phyloP scores from a whole-genome alignment of 257 asterid genomes.

The Verbena officinalis region DNA sequence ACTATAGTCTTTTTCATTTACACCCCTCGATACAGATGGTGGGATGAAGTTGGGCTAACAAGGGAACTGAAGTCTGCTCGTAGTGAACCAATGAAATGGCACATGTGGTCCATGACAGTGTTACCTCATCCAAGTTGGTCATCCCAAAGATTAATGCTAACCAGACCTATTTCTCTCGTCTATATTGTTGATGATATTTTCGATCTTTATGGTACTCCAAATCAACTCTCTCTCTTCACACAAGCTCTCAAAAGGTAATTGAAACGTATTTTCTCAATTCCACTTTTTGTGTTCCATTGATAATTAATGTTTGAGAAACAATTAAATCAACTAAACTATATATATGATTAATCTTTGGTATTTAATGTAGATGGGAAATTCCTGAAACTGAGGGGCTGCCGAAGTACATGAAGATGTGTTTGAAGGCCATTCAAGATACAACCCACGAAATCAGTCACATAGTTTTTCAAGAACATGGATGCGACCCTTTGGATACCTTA shows the following conservation, averaged over 20 bases:
- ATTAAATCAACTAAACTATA: no score
- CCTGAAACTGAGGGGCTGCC: not conserved
- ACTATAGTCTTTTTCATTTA: no score
- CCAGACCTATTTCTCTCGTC: constrained; percentile 19
- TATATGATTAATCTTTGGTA: no score
- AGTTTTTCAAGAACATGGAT: not conserved
- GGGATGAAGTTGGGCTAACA: constrained; percentile 34
- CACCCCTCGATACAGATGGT: no score
- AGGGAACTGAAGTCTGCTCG: constrained; percentile 28
- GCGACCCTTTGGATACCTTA: not conserved
- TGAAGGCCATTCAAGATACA: not conserved
- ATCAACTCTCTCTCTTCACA: constrained; percentile 22
- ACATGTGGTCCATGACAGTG: constrained; percentile 22
- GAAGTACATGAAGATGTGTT: constrained; percentile 6
- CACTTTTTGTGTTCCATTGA: no score
- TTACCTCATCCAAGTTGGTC: constrained; percentile 8
- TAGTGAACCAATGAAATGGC: constrained; percentile 25
- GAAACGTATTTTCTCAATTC: no score
- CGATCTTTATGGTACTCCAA: constrained; percentile 21
- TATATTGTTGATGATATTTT: constrained; percentile 26
- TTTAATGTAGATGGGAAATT: constrained; percentile 6
- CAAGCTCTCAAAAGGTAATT: constrained; percentile 38
- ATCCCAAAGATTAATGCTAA: constrained; percentile 8
- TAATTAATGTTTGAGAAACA: no score
- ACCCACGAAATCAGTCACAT: not conserved